phyloP scores from a whole-genome alignment of 306 rosid genomes.

The Acacia acuminata region DNA sequence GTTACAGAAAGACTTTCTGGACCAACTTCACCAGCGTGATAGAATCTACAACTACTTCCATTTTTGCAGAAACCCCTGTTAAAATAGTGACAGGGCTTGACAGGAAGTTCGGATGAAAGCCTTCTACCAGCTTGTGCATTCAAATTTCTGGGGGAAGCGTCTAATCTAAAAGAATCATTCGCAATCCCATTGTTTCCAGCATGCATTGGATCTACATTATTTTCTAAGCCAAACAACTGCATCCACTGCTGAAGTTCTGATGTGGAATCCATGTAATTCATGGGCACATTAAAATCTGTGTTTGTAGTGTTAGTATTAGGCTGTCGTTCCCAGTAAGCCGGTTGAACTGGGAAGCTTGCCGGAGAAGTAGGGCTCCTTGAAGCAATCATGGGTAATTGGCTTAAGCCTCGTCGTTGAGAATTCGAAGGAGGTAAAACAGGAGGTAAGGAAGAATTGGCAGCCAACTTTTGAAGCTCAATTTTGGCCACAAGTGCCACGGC shows the following conservation, averaged over 20 bases:
- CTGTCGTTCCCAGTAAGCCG: constrained; percentile 49
- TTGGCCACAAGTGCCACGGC: constrained; percentile 47
- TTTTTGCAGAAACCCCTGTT: constrained; percentile 82
- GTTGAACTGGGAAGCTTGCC: constrained; percentile 30
- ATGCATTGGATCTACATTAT: constrained; percentile 41
- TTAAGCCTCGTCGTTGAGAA: constrained; percentile 42
- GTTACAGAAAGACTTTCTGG: constrained; percentile 51
- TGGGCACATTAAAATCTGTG: constrained; percentile 34
- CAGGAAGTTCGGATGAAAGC: constrained; percentile 49
- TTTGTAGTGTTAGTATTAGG: constrained; percentile 30
- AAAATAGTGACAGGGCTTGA: constrained; percentile 71
- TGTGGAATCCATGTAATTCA: constrained; percentile 42
- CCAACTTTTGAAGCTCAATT: constrained; percentile 45
- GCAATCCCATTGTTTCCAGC: constrained; percentile 33
- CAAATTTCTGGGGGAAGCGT: constrained; percentile 31
- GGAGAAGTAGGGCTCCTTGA: constrained; percentile 36
- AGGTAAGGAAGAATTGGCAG: constrained; percentile 26
- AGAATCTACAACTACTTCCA: constrained; percentile 71
- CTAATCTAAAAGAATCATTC: constrained; percentile 44
- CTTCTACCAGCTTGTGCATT: constrained; percentile 39
- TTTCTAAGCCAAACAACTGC: constrained; percentile 47
- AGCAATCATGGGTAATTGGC: constrained; percentile 33
- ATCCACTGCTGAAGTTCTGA: constrained; percentile 46
- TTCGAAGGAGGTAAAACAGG: constrained; percentile 30
- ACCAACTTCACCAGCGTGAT: constrained; percentile 45